Evolutionary conservation across 169 alveolate genomes (phyloP).

Genomic region (Eimeria maxima): DNA sequence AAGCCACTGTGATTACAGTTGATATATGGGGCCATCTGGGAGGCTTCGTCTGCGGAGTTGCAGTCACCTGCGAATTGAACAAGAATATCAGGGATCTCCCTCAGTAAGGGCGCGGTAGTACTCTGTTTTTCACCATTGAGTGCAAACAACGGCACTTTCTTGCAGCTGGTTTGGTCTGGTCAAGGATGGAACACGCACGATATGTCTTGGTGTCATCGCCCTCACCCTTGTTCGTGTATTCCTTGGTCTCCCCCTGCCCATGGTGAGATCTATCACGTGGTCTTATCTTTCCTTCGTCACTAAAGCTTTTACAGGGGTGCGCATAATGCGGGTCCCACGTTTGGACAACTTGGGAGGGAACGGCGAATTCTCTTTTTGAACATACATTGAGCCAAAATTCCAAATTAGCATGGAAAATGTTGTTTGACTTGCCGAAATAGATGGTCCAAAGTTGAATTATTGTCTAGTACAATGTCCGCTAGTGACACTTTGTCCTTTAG

Average conservation of each 20-base stretch:
- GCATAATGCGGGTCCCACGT: constrained; percentile 22
- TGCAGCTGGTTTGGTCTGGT: constrained; percentile 61
- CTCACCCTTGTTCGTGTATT: constrained; percentile 68
- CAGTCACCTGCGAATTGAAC: constrained; percentile 73
- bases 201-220: constrained; percentile 41
- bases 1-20: neutral
- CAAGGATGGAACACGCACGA: constrained; percentile 56
- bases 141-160: neutral
- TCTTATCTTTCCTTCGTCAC: neutral
- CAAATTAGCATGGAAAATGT: constrained; percentile 73
- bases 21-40: constrained; percentile 79
- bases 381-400: neutral
- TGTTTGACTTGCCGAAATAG: constrained; percentile 55
- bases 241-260: constrained; percentile 73
- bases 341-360: constrained; percentile 19
- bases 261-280: constrained; percentile 25
- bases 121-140: neutral
- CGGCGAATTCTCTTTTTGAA: constrained; percentile 50
- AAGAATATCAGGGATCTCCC: constrained; percentile 74
- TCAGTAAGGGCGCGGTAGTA: neutral
- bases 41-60: constrained; percentile 80
- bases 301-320: constrained; percentile 24
- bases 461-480: constrained; percentile 65
- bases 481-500: constrained; percentile 64
- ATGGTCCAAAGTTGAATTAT: constrained; percentile 57